Percentiles rank a stretch among this genome's conserved stretches.
These are phyloP conservation scores for Pseudogymnoascus sp. DNA, from an alignment of 2,329 filamentous ascomycete species.

Conservation along the genomic window DNA sequence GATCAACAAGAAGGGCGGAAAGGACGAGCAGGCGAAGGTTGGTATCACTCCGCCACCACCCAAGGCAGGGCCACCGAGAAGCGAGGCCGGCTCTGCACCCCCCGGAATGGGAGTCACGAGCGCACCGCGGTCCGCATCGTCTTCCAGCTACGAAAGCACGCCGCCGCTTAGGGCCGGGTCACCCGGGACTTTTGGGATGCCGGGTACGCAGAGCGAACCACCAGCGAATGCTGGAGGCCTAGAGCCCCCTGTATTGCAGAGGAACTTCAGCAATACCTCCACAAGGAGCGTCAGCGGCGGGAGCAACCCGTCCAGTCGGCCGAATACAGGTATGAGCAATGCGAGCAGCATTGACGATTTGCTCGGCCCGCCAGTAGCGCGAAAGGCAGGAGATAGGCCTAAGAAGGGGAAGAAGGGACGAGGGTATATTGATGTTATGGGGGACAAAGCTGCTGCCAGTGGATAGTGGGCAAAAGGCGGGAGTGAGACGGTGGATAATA, in stretches of 20 bases:
- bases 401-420: slow-evolving; percentile 75
- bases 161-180: background rate
- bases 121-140: background rate
- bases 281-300: slow-evolving; percentile 19
- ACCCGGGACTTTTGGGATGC: background rate
- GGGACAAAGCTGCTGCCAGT: slow-evolving; percentile 13
- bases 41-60: slow-evolving; percentile 74
- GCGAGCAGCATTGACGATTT: slow-evolving; percentile 94
- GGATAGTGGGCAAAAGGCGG: background rate
- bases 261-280: slow-evolving; percentile 17
- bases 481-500: background rate
- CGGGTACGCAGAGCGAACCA: slow-evolving; percentile 4
- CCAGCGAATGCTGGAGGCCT: background rate
- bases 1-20: slow-evolving; percentile 88
- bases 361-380: slow-evolving; percentile 62
- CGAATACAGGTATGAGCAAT: slow-evolving; percentile 75
- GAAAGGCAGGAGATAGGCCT: slow-evolving; percentile 50
- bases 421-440: slow-evolving; percentile 95
- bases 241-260: slow-evolving; percentile 20
- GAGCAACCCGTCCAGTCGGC: slow-evolving; percentile 51
- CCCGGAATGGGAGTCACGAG: slow-evolving; percentile 8
- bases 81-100: slow-evolving; percentile 13
- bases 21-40: slow-evolving; percentile 49
- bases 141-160: background rate
- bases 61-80: slow-evolving; percentile 40